These are phyloP conservation scores for Linnemannia schmuckeri DNA, from an alignment of 192 early-diverging fungal genomes.

Conservation along the genomic window DNA sequence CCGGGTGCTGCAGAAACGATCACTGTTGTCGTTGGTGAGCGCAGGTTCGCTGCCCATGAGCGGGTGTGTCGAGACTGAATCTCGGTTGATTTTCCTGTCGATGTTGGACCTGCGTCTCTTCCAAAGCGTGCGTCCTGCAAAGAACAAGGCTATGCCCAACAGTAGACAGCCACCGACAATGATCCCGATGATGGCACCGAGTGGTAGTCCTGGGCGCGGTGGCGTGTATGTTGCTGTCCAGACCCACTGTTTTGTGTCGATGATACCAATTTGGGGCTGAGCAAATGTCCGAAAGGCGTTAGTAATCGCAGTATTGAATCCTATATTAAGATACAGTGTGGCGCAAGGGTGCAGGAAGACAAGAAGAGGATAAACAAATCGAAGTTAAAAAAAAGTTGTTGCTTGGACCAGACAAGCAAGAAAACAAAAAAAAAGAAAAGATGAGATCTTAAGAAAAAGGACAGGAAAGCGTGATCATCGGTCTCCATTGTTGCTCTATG, in stretches of 20 bases:
- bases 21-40: background rate
- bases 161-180: constrained; percentile 1
- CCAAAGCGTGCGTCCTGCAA: background rate
- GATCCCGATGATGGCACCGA: constrained; percentile 23
- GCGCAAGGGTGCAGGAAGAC: background rate
- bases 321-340: background rate
- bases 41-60: constrained; percentile 14
- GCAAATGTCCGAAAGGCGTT: constrained; percentile 20
- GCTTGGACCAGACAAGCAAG: background rate
- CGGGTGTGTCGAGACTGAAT: constrained; percentile 1
- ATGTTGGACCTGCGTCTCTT: background rate
- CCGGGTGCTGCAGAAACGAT: background rate
- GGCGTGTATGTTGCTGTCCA: constrained; percentile 22
- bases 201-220: background rate
- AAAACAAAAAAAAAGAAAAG: background rate
- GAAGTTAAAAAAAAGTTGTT: background rate
- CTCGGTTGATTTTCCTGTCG: background rate
- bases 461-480: background rate
- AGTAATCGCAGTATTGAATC: constrained; percentile 1
- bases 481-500: background rate
- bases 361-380: background rate
- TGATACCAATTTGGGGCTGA: constrained; percentile 32
- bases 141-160: background rate
- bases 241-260: constrained; percentile 27
- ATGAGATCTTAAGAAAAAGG: background rate